Conservation (phyloP, 192 early-diverging fungal species). For the Backusella mclennaniae region DNA sequence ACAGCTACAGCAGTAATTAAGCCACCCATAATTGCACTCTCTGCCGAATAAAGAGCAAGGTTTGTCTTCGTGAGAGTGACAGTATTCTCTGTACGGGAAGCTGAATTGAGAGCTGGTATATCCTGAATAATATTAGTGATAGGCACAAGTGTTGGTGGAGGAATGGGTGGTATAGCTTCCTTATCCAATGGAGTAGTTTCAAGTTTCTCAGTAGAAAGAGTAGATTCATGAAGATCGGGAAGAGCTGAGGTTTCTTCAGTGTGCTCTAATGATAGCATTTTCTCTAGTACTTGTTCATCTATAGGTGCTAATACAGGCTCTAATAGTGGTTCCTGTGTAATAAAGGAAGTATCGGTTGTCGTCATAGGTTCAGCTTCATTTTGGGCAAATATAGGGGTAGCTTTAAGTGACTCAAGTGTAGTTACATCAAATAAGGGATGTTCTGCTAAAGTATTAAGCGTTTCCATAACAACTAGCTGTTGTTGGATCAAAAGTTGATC, state of each 20-base stretch:
- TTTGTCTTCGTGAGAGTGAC: constrained; percentile 13
- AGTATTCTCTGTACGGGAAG: background rate
- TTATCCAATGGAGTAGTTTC: background rate
- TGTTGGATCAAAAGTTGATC: constrained; percentile 37
- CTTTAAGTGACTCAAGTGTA: background rate
- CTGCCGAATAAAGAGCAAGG: constrained; percentile 27
- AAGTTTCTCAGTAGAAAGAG: background rate
- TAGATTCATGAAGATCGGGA: background rate
- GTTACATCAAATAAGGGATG: background rate
- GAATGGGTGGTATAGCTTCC: background rate
- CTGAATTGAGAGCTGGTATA: background rate
- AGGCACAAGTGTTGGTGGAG: background rate
- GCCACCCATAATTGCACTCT: constrained; percentile 37
- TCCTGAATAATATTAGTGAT: background rate
- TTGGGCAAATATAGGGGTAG: background rate
- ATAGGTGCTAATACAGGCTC: background rate
- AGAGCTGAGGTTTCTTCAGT: background rate
- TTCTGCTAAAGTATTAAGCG: constrained; percentile 12
- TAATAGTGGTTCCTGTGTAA: background rate
- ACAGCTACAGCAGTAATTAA: constrained; percentile 28
- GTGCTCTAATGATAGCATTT: background rate
- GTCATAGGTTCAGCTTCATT: background rate
- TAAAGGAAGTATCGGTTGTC: background rate
- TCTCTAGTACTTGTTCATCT: background rate
- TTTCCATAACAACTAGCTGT: constrained; percentile 26